These are phyloP conservation scores for Ascochyta koolunga DNA, from an alignment of 2,329 filamentous ascomycete genomes.

Conservation along the genomic window DNA sequence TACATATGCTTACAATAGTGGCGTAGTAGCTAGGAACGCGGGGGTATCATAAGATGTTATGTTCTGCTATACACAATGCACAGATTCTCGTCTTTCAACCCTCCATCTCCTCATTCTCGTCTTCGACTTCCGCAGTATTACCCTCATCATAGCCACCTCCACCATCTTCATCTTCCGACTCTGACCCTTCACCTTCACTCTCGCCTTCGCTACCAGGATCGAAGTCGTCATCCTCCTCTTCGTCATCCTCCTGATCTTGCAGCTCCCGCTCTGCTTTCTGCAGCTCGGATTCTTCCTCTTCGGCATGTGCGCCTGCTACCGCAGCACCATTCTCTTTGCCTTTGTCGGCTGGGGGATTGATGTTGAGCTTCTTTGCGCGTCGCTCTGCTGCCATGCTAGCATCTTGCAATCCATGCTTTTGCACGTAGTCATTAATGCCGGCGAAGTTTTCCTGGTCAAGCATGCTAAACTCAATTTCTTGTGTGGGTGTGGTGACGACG, in stretches of 20 bases:
- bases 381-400: slow-evolving; percentile 66
- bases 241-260: slow-evolving; percentile 49
- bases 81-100: slow-evolving; percentile 19
- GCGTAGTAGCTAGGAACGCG: not conserved
- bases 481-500: slow-evolving; percentile 58
- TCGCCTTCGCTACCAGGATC: slow-evolving; percentile 50
- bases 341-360: slow-evolving; percentile 48
- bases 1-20: not conserved
- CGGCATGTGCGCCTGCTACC: slow-evolving; percentile 22
- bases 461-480: slow-evolving; percentile 70
- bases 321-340: slow-evolving; percentile 30
- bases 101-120: slow-evolving; percentile 38
- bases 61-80: not conserved
- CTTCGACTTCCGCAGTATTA: slow-evolving; percentile 29
- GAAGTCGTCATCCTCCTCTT: slow-evolving; percentile 51
- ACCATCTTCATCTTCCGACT: slow-evolving; percentile 44
- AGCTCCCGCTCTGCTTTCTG: slow-evolving; percentile 48
- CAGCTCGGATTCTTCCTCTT: slow-evolving; percentile 48
- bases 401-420: slow-evolving; percentile 66
- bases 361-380: slow-evolving; percentile 65
- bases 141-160: slow-evolving; percentile 43
- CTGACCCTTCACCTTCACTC: slow-evolving; percentile 47
- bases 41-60: slow-evolving; percentile 4
- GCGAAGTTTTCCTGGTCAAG: slow-evolving; percentile 68
- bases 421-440: slow-evolving; percentile 67